phyloP scores from a whole-genome alignment of 1,139 yeast species.

The Candida labiduridarum region DNA sequence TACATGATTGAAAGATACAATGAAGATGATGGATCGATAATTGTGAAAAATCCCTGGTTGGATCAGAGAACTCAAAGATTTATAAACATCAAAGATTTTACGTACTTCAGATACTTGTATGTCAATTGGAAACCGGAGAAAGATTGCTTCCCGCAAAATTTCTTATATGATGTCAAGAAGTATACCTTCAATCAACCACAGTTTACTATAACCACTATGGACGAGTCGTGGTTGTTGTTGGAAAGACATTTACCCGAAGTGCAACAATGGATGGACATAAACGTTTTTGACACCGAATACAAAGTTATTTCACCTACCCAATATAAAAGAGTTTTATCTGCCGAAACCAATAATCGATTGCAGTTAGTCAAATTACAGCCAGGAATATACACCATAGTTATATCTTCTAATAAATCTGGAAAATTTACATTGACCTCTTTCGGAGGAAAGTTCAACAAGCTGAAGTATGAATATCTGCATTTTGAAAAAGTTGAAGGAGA shows the following conservation, averaged over 20 bases:
- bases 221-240: slow-evolving; percentile 53
- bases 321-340: slow-evolving; percentile 25
- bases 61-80: slow-evolving; percentile 26
- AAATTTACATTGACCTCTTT: slow-evolving; percentile 40
- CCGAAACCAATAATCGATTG: slow-evolving; percentile 34
- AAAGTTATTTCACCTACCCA: slow-evolving; percentile 31
- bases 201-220: slow-evolving; percentile 32
- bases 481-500: slow-evolving; percentile 33
- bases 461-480: slow-evolving; percentile 22
- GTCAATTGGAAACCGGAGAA: slow-evolving; percentile 63
- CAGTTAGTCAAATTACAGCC: slow-evolving; percentile 26
- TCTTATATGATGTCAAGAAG: slow-evolving; percentile 28
- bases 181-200: slow-evolving; percentile 49
- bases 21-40: slow-evolving; percentile 11
- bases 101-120: slow-evolving; percentile 59
- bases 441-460: slow-evolving; percentile 26
- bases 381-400: slow-evolving; percentile 32
- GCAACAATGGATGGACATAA: slow-evolving; percentile 25
- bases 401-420: slow-evolving; percentile 24
- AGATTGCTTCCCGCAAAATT: slow-evolving; percentile 29
- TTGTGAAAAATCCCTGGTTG: slow-evolving; percentile 38
- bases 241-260: slow-evolving; percentile 35
- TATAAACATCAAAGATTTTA: slow-evolving; percentile 30
- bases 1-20: slow-evolving; percentile 45
- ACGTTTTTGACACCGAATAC: slow-evolving; percentile 30